Conservation (phyloP, 305 asterid genomes). For the Withania somnifera region DNA sequence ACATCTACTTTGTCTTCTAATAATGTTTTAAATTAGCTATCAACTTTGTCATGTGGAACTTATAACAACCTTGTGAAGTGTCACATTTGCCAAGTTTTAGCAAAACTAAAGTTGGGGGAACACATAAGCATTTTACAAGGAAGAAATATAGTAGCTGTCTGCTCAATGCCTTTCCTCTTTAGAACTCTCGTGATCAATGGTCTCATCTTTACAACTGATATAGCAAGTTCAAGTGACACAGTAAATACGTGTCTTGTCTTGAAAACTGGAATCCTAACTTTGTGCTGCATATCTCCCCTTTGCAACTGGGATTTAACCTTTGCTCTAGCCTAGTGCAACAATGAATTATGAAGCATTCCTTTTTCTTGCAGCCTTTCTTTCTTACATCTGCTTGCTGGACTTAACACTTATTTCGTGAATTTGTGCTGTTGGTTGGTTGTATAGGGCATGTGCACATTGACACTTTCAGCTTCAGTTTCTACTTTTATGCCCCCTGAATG, state of each 20-base stretch:
- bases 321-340: not conserved
- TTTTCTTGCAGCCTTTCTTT: not conserved
- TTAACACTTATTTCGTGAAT: not conserved
- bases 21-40: not conserved
- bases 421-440: constrained; percentile 1
- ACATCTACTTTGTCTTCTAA: not conserved
- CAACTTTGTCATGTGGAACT: not conserved
- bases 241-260: not conserved
- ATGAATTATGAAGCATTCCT: not conserved
- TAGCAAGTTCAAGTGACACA: not conserved
- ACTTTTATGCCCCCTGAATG: constrained; percentile 69
- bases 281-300: not conserved
- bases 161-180: not conserved
- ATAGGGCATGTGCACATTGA: constrained; percentile 90
- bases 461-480: constrained; percentile 77
- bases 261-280: not conserved
- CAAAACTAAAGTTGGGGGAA: not conserved
- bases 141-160: not conserved
- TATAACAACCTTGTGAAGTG: not conserved
- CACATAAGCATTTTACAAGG: not conserved
- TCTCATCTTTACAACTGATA: not conserved
- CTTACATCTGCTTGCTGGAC: not conserved
- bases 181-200: not conserved
- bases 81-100: not conserved
- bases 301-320: not conserved